Conservation (phyloP, 768 basidiomycete genomes). For the Pleurotus ostreatus region DNA sequence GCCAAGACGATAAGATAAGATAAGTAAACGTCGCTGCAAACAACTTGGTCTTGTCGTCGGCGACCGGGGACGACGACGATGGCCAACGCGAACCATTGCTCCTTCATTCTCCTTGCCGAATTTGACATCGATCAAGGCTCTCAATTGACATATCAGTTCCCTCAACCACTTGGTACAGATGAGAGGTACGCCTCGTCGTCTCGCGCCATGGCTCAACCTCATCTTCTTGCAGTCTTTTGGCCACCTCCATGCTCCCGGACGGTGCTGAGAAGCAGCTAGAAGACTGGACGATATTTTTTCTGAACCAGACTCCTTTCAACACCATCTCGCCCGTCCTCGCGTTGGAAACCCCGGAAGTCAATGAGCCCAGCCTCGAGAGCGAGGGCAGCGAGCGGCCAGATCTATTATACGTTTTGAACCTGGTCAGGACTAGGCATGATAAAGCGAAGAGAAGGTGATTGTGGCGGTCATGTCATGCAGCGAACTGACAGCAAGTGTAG, state of each 20-base stretch:
- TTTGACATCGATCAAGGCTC: slow-evolving; percentile 97
- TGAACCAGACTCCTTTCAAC: slow-evolving; percentile 91
- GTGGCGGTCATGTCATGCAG: slow-evolving; percentile 15
- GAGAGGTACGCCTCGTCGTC: slow-evolving; percentile 63
- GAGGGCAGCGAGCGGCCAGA: slow-evolving; percentile 39
- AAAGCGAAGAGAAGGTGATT: slow-evolving; percentile 69
- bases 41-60: too few species aligned
- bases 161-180: slow-evolving; percentile 90
- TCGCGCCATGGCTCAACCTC: slow-evolving; percentile 9
- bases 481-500: slow-evolving; percentile 32
- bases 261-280: slow-evolving; percentile 93
- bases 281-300: slow-evolving; percentile 98
- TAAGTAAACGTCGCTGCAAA: neutral
- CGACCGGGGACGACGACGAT: slow-evolving; percentile 11
- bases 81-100: slow-evolving; percentile 71
- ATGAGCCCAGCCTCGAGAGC: slow-evolving; percentile 30
- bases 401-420: slow-evolving; percentile 83
- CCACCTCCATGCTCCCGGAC: slow-evolving; percentile 98
- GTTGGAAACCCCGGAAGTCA: slow-evolving; percentile 52
- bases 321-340: slow-evolving; percentile 81
- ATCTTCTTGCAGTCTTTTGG: slow-evolving; percentile 55
- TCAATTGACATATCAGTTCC: slow-evolving; percentile 93
- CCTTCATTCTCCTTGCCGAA: slow-evolving; percentile 95
- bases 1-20: too few species aligned
- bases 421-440: slow-evolving; percentile 90